A percentile compares a stretch with the other conserved stretches of the same genome.
These are phyloP conservation scores for Penicillium paxilli DNA, from an alignment of 495 filamentous ascomycete genomes.

Conservation along the genomic window DNA sequence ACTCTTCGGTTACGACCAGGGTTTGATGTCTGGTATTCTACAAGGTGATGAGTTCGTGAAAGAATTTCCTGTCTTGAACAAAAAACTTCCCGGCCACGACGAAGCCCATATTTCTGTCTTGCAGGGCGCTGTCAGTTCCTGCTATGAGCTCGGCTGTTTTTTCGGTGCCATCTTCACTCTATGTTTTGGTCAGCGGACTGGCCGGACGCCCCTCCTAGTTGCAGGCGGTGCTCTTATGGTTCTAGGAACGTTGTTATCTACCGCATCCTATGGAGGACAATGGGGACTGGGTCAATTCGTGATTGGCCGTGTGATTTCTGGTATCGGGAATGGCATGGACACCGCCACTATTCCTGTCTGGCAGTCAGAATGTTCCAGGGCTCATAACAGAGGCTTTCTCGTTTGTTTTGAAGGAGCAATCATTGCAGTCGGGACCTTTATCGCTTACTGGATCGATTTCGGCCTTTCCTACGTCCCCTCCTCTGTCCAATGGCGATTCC, in stretches of 20 bases:
- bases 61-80: slow-evolving; percentile 60
- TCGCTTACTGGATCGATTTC: slow-evolving; percentile 85
- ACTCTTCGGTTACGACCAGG: slow-evolving; percentile 72
- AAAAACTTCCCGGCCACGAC: too few species aligned
- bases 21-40: slow-evolving; percentile 79
- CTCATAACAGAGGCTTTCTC: slow-evolving; percentile 73
- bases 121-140: slow-evolving; percentile 75
- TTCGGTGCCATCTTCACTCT: slow-evolving; percentile 74
- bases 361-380: slow-evolving; percentile 70
- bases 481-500: slow-evolving; percentile 59
- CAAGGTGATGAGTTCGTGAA: slow-evolving; percentile 65
- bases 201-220: slow-evolving; percentile 61
- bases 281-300: slow-evolving; percentile 66
- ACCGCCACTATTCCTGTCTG: slow-evolving; percentile 75
- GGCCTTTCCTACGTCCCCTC: slow-evolving; percentile 59
- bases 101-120: slow-evolving; percentile 67
- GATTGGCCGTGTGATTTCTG: slow-evolving; percentile 69
- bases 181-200: slow-evolving; percentile 63
- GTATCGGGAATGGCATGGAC: slow-evolving; percentile 74
- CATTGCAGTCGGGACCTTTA: slow-evolving; percentile 73
- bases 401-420: slow-evolving; percentile 81
- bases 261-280: slow-evolving; percentile 45
- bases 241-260: slow-evolving; percentile 69
- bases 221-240: slow-evolving; percentile 70
- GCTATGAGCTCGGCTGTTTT: slow-evolving; percentile 79